Evolutionary conservation across 495 filamentous ascomycete species (phyloP).

Genomic region (Podospora comata): DNA sequence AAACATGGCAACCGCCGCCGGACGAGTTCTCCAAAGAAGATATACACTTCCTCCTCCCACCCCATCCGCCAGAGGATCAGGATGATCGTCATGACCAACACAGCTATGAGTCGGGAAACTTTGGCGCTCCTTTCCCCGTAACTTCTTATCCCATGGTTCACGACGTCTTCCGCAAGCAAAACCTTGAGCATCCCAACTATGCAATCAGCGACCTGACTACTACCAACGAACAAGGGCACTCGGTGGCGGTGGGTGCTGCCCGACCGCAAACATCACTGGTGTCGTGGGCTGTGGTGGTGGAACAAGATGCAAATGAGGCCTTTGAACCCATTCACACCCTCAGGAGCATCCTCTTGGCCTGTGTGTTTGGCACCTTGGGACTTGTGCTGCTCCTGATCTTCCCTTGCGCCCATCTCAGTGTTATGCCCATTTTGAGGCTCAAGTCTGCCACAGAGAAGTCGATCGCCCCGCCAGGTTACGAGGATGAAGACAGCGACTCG

Average conservation of each 20-base stretch:
- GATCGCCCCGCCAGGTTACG: slow-evolving; percentile 60
- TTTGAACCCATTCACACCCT: slow-evolving; percentile 69
- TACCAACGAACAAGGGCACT: slow-evolving; percentile 61
- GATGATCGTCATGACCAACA: slow-evolving; percentile 48
- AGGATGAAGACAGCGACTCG: slow-evolving; percentile 42
- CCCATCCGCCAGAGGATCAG: slow-evolving; percentile 34
- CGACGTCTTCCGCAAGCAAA: slow-evolving; percentile 48
- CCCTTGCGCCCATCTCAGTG: slow-evolving; percentile 74
- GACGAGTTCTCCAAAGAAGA: slow-evolving; percentile 38
- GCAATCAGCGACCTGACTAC: slow-evolving; percentile 63
- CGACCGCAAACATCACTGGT: slow-evolving; percentile 60
- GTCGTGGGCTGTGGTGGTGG: slow-evolving; percentile 78
- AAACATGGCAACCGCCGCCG: slow-evolving; percentile 30
- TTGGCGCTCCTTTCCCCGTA: slow-evolving; percentile 55
- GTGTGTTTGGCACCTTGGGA: slow-evolving; percentile 78
- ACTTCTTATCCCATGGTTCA: slow-evolving; percentile 55
- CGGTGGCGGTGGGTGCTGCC: slow-evolving; percentile 70
- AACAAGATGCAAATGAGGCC: slow-evolving; percentile 70
- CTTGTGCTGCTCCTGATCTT: slow-evolving; percentile 63
- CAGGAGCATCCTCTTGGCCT: slow-evolving; percentile 72
- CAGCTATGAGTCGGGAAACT: slow-evolving; percentile 38
- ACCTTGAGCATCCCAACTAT: slow-evolving; percentile 48
- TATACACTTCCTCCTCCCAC: slow-evolving; percentile 48
- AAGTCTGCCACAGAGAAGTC: slow-evolving; percentile 76
- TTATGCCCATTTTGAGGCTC: slow-evolving; percentile 73